Evolutionary conservation across 2,329 filamentous ascomycete species (phyloP), one percentile per base, ranked within the genome.

Genomic region (Pestalotiopsis sp.): DNA sequence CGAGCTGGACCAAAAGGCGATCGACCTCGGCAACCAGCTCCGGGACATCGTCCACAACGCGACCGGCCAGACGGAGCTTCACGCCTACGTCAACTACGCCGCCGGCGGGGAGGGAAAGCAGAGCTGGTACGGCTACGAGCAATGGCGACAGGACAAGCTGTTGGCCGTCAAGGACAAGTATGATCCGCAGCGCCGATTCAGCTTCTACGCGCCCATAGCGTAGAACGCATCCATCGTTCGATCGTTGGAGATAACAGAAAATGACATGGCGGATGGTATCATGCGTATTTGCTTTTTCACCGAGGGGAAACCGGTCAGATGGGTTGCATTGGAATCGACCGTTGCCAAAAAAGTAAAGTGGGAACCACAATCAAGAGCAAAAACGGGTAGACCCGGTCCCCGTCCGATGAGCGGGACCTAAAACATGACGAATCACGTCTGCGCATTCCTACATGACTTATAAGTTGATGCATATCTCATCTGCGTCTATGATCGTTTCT

Each of bases 61-160:
- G 0, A 81, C 73, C 64, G 82, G 79, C 2, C 68, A 75, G 27
- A 66, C 73, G 1, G 72, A 78, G 39, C 57, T 81, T 64, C 77
- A 81, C 67, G 74, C 79, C 0, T 87, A 88, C 68, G 79, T 86
- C 65, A 88, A 88, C 75, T 88, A 87, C 71, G 86, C 85, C 0
- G 80, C 80, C 65, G 85, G 85, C 1, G 77, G 83, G 9, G 85
- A 88, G 76, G 73, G 74, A 1, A 72, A 77, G 0, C 67, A 76
- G 63, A 74, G 77, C 2, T 78, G 81, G 77, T 88, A 89, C 72
- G 86, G 86, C 7, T 77, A 77, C 65, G 86, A 87, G 64, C 66
- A 72, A 56, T 87, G 86, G 84, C 80, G 86, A 14, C 77, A 84
- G 71, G 74, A 82, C 66, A 82, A 79, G 65, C 76, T 88, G 72